phyloP scores from a whole-genome alignment of 495 filamentous ascomycete species.

The Jackrogersella minutella region DNA sequence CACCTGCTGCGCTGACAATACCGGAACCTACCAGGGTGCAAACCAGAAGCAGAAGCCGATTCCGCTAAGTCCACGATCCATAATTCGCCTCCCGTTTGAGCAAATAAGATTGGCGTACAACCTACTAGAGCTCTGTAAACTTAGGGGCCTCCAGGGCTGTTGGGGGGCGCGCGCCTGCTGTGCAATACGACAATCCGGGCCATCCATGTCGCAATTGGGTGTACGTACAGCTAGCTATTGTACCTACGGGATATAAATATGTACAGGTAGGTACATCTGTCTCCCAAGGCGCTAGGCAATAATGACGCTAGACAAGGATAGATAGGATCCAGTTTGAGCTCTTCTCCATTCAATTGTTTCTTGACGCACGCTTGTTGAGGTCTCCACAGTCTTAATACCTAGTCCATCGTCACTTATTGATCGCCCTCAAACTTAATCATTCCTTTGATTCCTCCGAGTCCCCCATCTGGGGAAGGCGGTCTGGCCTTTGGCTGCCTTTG shows the following conservation, averaged over 20 bases:
- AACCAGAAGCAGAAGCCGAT: conserved; percentile 40
- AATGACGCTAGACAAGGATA: conserved; percentile 4
- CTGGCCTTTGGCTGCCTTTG: background rate
- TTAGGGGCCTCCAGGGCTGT: background rate
- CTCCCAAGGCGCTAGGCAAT: conserved; percentile 2
- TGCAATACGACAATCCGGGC: background rate
- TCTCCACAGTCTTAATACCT: conserved; percentile 22
- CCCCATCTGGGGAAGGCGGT: conserved; percentile 38
- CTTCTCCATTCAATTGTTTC: conserved; percentile 3
- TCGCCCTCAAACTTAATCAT: conserved; percentile 27
- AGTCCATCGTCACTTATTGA: conserved; percentile 22
- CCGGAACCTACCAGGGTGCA: too few relatives aligned
- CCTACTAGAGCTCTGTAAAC: conserved; percentile 13
- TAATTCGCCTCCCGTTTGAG: background rate
- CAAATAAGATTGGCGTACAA: conserved; percentile 20
- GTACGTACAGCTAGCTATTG: background rate
- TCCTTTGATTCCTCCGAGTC: conserved; percentile 37
- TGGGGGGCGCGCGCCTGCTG: background rate
- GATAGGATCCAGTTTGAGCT: background rate
- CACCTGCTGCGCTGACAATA: too few relatives aligned
- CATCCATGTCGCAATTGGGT: background rate
- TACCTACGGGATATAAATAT: background rate
- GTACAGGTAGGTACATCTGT: too few relatives aligned
- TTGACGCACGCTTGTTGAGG: conserved; percentile 13
- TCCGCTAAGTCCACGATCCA: conserved; percentile 31